Conservation (phyloP, 768 basidiomycete species). For the Tulasnella calospora region DNA sequence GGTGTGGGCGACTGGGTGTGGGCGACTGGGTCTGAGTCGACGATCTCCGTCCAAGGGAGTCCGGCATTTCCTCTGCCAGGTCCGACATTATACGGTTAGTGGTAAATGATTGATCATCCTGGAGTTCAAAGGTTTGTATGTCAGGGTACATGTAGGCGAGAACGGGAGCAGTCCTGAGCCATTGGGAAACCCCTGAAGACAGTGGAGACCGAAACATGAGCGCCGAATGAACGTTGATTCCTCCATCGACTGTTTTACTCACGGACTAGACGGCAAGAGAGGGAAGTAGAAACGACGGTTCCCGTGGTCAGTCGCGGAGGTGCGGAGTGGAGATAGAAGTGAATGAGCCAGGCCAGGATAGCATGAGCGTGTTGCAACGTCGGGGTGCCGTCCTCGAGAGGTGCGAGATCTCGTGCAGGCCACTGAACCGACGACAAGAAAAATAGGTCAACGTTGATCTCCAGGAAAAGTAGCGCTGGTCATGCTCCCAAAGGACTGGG, state of each 20-base stretch:
- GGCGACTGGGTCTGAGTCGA: too few relatives aligned
- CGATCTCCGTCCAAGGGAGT: constrained; percentile 51
- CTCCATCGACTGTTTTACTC: background rate
- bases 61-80: background rate
- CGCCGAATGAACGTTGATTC: background rate
- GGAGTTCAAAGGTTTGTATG: constrained; percentile 43
- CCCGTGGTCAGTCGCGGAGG: constrained; percentile 37
- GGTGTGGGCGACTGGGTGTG: too few relatives aligned
- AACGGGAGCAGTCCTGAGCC: constrained; percentile 78
- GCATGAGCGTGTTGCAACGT: constrained; percentile 25
- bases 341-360: constrained; percentile 27
- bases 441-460: background rate
- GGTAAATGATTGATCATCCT: constrained; percentile 15
- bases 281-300: constrained; percentile 59
- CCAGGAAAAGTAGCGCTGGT: background rate
- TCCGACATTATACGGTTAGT: constrained; percentile 17
- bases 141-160: constrained; percentile 89
- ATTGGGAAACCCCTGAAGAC: constrained; percentile 46
- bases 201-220: background rate
- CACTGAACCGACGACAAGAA: constrained; percentile 10
- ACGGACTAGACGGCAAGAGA: constrained; percentile 68
- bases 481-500: background rate
- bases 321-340: constrained; percentile 28
- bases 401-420: constrained; percentile 2
- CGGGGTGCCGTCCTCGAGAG: constrained; percentile 13